These are phyloP conservation scores for Neltuma alba DNA, from an alignment of 306 rosid species.

Conservation along the genomic window DNA sequence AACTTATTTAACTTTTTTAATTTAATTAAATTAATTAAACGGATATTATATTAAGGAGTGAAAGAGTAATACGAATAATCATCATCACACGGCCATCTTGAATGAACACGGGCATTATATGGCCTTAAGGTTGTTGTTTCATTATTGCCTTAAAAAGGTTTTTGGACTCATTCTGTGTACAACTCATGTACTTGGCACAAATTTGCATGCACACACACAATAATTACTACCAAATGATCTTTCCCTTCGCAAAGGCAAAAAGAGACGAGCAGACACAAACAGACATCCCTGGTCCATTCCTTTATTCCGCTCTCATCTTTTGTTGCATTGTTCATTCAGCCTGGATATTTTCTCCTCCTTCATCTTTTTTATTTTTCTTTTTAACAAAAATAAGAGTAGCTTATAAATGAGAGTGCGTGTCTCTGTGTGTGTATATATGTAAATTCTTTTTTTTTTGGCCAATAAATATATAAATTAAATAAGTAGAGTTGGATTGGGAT, in stretches of 20 bases:
- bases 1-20: too few relatives aligned
- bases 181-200: not conserved
- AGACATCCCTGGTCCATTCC: not conserved
- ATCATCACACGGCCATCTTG: too few relatives aligned
- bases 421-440: too few relatives aligned
- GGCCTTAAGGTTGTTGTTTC: not conserved
- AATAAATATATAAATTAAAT: too few relatives aligned
- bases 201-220: not conserved
- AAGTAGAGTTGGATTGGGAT: not conserved
- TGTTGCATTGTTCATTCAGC: not conserved
- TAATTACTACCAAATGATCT: not conserved
- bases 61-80: too few relatives aligned
- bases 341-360: not conserved
- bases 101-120: not conserved
- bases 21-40: too few relatives aligned
- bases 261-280: not conserved
- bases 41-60: too few relatives aligned
- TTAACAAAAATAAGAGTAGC: not conserved
- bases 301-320: not conserved
- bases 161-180: not conserved
- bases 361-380: not conserved
- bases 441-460: too few relatives aligned
- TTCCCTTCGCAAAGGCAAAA: not conserved
- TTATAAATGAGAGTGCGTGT: too few relatives aligned
- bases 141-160: not conserved